phyloP scores from a whole-genome alignment of 495 filamentous ascomycete genomes.

The Xanthoparmelia taractica region DNA sequence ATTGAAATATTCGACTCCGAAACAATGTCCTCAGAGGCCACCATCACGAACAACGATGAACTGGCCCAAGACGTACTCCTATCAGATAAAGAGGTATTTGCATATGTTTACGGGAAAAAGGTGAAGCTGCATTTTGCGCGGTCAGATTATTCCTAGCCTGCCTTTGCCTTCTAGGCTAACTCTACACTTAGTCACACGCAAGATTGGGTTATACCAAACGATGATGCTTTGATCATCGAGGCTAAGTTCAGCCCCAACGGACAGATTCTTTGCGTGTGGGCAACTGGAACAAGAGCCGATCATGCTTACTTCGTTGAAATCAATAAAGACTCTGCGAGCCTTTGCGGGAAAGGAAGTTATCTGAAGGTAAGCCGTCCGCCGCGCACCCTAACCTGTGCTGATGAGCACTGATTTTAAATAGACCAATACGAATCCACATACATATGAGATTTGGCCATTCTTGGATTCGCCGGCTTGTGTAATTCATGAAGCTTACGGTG shows the following conservation, averaged over 20 bases:
- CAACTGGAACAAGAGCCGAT: neutral
- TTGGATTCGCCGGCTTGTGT: constrained; percentile 2
- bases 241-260: constrained; percentile 1
- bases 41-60: neutral
- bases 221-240: neutral
- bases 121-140: neutral
- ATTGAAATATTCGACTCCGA: neutral
- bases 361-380: neutral
- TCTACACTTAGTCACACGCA: neutral
- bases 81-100: constrained; percentile 1
- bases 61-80: constrained; percentile 5
- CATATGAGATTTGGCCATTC: constrained; percentile 8
- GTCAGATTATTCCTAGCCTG: neutral
- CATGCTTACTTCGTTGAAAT: constrained; percentile 2
- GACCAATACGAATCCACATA: neutral
- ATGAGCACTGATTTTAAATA: neutral
- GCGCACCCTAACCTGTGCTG: neutral
- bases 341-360: neutral
- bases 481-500: constrained; percentile 9
- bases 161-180: neutral
- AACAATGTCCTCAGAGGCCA: neutral
- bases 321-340: neutral
- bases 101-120: constrained; percentile 4
- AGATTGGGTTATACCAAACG: neutral
- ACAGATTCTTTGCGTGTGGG: constrained; percentile 5